Evolutionary conservation across 2,329 filamentous ascomycete species (phyloP), one percentile per base, ranked within the genome.

Genomic region (Sclerotinia trifoliorum): DNA sequence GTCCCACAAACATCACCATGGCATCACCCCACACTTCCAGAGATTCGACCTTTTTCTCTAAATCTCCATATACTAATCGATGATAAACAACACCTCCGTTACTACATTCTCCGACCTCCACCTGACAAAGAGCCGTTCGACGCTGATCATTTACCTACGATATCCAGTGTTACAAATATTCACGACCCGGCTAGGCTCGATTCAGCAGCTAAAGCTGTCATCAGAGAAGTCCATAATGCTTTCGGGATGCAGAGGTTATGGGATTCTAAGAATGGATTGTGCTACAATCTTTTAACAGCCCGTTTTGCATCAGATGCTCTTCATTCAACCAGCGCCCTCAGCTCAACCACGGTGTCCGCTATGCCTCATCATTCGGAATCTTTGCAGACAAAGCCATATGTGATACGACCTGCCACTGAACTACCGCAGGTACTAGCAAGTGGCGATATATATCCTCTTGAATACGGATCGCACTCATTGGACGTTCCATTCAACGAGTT

Each of bases 11-110:
- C 15, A 17, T 44, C 52, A 17, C 42, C 52, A 29, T 65, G 63
- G 63, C 63, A 65, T 24, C 39, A 55, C 15, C 52, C 63, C 21
- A 44, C 42, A 29, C 35, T 56, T n/a, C 49, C 63, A n/a, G 63
- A 65, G 24, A 65, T 65, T 44, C 63, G 63, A 32, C 63, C 63
- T 1, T 65, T 65, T 29, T 65, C 63, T 19, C 21, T 24, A 1
- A 21, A 65, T n/a, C 52, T 65, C 2, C 63, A 65, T 3, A 56
- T 65, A 26, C 42, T 57, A 1, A 44, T 65, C 21, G 63, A 65
- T 39, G 52, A 65, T 48, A 65, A 65, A 24, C 63, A 46, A 46
- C 29, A 46, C 17, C 51, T 65, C 10, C 39, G 52, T 2, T 65
- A 65, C 8, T 57, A 57, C 3, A 65, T 65, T n/a, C 63, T 65